Evolutionary conservation across 2,329 filamentous ascomycete species (phyloP), one percentile per base, ranked within the genome.

Genomic region (Geosmithia flava): DNA sequence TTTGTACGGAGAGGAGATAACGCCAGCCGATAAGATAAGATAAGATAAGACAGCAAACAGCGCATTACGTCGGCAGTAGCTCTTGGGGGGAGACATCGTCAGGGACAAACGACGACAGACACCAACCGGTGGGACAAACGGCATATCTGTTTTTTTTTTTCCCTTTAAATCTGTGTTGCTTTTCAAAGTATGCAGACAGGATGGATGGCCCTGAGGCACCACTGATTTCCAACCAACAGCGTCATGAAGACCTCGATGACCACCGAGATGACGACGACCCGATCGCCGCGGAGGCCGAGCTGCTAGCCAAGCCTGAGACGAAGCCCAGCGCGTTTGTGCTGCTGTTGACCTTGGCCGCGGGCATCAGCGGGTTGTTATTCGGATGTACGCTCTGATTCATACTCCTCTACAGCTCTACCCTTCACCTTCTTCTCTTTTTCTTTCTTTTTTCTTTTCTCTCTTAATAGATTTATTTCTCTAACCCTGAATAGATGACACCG

Each of bases 281-380:
- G 20, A 49, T 49, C 44, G 54, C 52, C 49, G 51, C 51, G 46
- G 23, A 5, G 23, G 52, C 52, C 16, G 23, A 27, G 23, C 23
- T 27, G 23, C 23, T 27, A 8, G 50, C 55, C 48, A 66, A 67
- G 54, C 54, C 55, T 7, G 51, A 56, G 40, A 47, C 55, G 20
- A 52, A 53, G n/a, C 69, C 71, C 3, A 69, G 75, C 2, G 47
- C 70, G 19, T 82, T 80, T 52, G 70, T 84, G 30, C 76, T 80
- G 69, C 59, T 79, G 15, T 65, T 85, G 52, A 82, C 80, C 3
- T 64, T 82, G 46, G 76, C 79, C 11, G 81, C 81, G 11, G 79
- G 81, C 5, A 81, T 85, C 47, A 82, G 78, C 54, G 81, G 81
- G 7, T 67, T 85, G 1, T 58, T 85, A 1, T 85, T 85, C 65